phyloP scores from a whole-genome alignment of 2,329 filamentous ascomycete genomes.

The Cladosporium oxysporum region DNA sequence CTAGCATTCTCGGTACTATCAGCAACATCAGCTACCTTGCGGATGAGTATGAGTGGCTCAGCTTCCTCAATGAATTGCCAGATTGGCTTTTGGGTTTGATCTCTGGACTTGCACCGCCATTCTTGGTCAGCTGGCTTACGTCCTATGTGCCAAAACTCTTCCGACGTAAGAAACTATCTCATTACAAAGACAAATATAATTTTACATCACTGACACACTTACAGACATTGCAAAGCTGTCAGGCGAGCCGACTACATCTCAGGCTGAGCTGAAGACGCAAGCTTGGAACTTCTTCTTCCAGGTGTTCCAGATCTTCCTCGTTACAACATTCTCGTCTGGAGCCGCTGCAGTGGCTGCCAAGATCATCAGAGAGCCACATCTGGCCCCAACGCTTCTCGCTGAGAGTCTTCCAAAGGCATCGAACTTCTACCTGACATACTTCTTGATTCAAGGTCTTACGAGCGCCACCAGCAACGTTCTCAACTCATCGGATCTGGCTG shows the following conservation, averaged over 20 bases:
- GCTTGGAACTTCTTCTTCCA: slow-evolving; percentile 45
- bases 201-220: not conserved
- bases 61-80: slow-evolving; percentile 36
- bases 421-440: slow-evolving; percentile 46
- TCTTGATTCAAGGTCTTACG: slow-evolving; percentile 41
- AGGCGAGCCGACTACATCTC: slow-evolving; percentile 43
- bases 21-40: slow-evolving; percentile 38
- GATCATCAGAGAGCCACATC: slow-evolving; percentile 37
- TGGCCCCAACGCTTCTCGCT: slow-evolving; percentile 38
- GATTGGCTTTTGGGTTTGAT: slow-evolving; percentile 33
- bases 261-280: slow-evolving; percentile 46
- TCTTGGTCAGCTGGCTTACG: slow-evolving; percentile 35
- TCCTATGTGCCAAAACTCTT: slow-evolving; percentile 40
- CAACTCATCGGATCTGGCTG: slow-evolving; percentile 37
- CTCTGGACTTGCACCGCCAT: slow-evolving; percentile 37
- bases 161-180: slow-evolving; percentile 24
- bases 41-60: slow-evolving; percentile 32
- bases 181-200: not conserved
- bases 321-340: slow-evolving; percentile 43
- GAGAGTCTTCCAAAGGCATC: slow-evolving; percentile 41
- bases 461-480: slow-evolving; percentile 35
- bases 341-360: slow-evolving; percentile 37
- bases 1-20: slow-evolving; percentile 37
- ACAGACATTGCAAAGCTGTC: slow-evolving; percentile 36
- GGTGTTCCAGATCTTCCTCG: slow-evolving; percentile 46